Percentiles rank a stretch among this genome's conserved stretches.
These are phyloP conservation scores for Stemphylium vesicarium DNA, from an alignment of 2,329 filamentous ascomycete genomes.

Conservation along the genomic window DNA sequence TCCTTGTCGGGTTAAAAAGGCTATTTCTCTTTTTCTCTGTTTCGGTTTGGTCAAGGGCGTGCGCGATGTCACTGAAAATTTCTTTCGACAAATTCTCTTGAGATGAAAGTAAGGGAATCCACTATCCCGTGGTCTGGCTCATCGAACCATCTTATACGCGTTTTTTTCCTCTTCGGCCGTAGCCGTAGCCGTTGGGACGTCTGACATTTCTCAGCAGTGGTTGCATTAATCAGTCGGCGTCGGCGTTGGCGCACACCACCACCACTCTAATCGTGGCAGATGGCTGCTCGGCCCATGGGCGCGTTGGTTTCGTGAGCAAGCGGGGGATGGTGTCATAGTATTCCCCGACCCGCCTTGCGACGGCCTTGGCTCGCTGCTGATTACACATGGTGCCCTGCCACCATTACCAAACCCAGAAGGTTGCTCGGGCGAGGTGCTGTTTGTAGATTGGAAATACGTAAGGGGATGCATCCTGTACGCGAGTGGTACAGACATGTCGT, in stretches of 20 bases:
- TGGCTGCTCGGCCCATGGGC: slow-evolving; percentile 20
- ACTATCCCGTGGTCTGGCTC: neutral
- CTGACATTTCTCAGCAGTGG: slow-evolving; percentile 33
- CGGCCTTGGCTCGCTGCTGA: slow-evolving; percentile 33
- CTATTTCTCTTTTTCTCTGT: too few species aligned
- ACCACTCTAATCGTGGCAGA: slow-evolving; percentile 6
- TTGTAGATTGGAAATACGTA: slow-evolving; percentile 15
- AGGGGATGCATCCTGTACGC: neutral
- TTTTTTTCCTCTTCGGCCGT: too few species aligned
- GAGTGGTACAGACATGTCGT: neutral
- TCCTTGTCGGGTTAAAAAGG: too few species aligned
- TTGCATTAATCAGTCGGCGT: slow-evolving; percentile 25
- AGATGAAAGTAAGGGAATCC: neutral
- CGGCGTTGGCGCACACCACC: neutral
- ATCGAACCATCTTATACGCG: slow-evolving; percentile 4
- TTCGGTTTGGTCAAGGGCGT: slow-evolving; percentile 29
- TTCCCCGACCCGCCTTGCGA: slow-evolving; percentile 38
- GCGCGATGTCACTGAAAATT: slow-evolving; percentile 21
- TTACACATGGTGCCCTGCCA: slow-evolving; percentile 23
- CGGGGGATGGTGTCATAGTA: slow-evolving; percentile 39
- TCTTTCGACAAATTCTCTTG: neutral
- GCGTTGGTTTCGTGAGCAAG: slow-evolving; percentile 36
- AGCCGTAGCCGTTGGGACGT: slow-evolving; percentile 11
- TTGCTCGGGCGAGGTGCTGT: slow-evolving; percentile 11
- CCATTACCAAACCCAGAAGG: slow-evolving; percentile 10